Evolutionary conservation across 2,329 filamentous ascomycete species (phyloP).

Genomic region (Sphaerulina populicola): DNA sequence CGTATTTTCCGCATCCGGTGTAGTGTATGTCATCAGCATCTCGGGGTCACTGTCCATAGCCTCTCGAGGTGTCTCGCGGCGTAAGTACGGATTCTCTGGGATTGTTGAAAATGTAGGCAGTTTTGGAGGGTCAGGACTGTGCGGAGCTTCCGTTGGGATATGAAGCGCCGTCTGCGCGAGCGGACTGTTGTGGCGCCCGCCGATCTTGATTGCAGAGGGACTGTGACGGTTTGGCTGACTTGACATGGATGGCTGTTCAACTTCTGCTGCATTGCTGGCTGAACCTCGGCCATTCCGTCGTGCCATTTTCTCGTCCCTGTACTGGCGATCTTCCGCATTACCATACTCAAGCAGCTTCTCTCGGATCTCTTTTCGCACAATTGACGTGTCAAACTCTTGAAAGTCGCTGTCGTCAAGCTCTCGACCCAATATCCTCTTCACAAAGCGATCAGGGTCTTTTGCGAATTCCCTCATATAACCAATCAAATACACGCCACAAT

Average conservation of each 20-base stretch:
- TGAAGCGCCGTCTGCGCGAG: not conserved
- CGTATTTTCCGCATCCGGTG: not conserved
- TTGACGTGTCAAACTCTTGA: conserved; percentile 46
- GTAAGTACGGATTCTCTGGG: not conserved
- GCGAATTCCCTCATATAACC: conserved; percentile 80
- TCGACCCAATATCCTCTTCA: conserved; percentile 56
- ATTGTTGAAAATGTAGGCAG: not conserved
- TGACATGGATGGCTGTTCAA: not conserved
- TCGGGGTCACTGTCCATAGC: not conserved
- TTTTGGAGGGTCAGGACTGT: not conserved
- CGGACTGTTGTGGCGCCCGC: not conserved
- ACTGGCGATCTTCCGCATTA: conserved; percentile 45
- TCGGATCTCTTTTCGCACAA: conserved; percentile 59
- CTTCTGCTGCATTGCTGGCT: not conserved
- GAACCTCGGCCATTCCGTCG: conserved; percentile 3
- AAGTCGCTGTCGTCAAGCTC: conserved; percentile 53
- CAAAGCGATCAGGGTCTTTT: conserved; percentile 61
- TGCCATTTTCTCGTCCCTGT: conserved; percentile 30
- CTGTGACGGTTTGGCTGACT: conserved; percentile 2
- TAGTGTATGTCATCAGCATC: not conserved
- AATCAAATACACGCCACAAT: conserved; percentile 82
- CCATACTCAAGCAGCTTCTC: conserved; percentile 57
- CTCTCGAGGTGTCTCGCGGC: not conserved
- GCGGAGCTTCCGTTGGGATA: not conserved
- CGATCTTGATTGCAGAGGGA: not conserved